Conservation (phyloP, 2,329 filamentous ascomycete species). For the Pseudopithomyces maydicus region DNA sequence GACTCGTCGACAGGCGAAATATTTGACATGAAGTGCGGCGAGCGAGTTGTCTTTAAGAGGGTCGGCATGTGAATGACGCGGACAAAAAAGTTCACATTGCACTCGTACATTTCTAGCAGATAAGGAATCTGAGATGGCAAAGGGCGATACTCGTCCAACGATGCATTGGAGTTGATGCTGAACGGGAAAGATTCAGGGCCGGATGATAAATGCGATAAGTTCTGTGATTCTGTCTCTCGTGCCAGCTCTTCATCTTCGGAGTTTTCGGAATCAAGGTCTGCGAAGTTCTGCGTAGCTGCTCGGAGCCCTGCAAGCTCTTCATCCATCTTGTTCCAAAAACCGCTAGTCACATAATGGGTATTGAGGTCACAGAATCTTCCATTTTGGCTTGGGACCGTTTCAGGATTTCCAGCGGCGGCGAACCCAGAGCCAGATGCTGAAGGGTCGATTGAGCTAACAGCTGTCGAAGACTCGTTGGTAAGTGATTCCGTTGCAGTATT, state of each 20-base stretch:
- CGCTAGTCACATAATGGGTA: slow-evolving; percentile 55
- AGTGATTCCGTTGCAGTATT: slow-evolving; percentile 49
- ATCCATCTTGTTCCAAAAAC: slow-evolving; percentile 62
- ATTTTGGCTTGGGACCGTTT: slow-evolving; percentile 48
- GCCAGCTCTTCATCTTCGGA: slow-evolving; percentile 40
- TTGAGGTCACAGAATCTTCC: neutral
- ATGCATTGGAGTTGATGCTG: slow-evolving; percentile 47
- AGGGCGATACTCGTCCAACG: slow-evolving; percentile 52
- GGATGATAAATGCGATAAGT: slow-evolving; percentile 47
- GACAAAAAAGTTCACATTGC: slow-evolving; percentile 57
- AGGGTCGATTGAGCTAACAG: slow-evolving; percentile 3
- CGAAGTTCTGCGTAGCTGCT: slow-evolving; percentile 44
- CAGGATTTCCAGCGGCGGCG: slow-evolving; percentile 47
- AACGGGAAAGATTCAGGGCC: slow-evolving; percentile 61
- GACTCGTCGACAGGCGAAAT: slow-evolving; percentile 56
- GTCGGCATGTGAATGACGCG: slow-evolving; percentile 56
- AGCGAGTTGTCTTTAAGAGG: slow-evolving; percentile 46
- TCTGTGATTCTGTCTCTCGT: slow-evolving; percentile 31
- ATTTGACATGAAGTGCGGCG: slow-evolving; percentile 37
- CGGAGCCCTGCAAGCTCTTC: slow-evolving; percentile 52
- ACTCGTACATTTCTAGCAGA: slow-evolving; percentile 56
- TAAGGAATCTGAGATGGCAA: slow-evolving; percentile 62
- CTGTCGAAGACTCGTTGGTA: slow-evolving; percentile 15
- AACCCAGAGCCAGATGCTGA: slow-evolving; percentile 1
- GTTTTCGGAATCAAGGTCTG: slow-evolving; percentile 50